These are phyloP conservation scores for Termitomyces eurrhizus DNA, from an alignment of 768 basidiomycete genomes.

Conservation along the genomic window DNA sequence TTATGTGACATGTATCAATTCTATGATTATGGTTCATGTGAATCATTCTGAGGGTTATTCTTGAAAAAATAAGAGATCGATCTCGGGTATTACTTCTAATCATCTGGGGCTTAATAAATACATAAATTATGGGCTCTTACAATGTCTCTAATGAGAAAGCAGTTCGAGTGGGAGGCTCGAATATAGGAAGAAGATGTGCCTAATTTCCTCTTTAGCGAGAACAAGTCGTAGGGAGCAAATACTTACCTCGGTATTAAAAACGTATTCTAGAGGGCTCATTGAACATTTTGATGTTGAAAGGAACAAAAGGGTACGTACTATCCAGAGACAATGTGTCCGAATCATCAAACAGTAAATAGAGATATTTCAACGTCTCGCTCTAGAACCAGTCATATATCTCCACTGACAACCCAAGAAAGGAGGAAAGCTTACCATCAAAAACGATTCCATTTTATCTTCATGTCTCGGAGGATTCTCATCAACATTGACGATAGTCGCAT, in stretches of 20 bases:
- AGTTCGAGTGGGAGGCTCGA: constrained; percentile 25
- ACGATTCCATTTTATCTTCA: constrained; percentile 95
- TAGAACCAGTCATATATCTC: constrained; percentile 21
- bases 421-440: constrained; percentile 64
- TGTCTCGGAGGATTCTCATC: constrained; percentile 63
- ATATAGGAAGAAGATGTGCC: constrained; percentile 34
- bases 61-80: neutral
- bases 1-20: constrained; percentile 15
- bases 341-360: constrained; percentile 85
- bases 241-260: constrained; percentile 88
- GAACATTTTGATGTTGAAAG: neutral
- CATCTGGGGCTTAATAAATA: neutral
- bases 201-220: neutral
- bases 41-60: neutral
- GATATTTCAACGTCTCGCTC: constrained; percentile 90
- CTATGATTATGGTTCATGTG: constrained; percentile 21
- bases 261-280: constrained; percentile 50
- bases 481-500: constrained; percentile 80
- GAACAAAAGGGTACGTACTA: constrained; percentile 41
- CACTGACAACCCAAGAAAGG: neutral
- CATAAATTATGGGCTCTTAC: neutral
- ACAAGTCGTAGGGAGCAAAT: neutral
- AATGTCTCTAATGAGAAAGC: constrained; percentile 23
- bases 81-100: neutral
- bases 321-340: constrained; percentile 66